Conservation (phyloP, 345 rosid genomes). For the Trapa incisa region DNA sequence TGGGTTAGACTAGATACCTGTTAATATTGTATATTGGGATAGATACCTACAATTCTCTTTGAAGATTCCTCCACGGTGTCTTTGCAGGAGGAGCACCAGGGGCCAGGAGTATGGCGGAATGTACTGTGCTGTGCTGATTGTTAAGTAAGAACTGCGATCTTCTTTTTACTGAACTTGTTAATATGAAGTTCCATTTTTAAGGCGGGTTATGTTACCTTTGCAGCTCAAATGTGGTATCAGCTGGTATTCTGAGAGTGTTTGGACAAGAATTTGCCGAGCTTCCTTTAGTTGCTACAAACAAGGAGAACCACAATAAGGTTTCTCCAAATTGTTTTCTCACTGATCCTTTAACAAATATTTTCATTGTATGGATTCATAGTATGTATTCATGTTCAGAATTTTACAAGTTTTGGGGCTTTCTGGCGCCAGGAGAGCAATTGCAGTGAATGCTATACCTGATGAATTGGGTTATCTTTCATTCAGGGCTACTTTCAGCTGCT, state of each 20-base stretch:
- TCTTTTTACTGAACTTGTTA: not conserved
- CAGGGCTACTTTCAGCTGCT: conserved; percentile 36
- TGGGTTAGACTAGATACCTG: conserved; percentile 41
- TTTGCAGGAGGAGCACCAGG: conserved; percentile 22
- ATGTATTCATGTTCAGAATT: not conserved
- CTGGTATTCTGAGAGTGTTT: conserved; percentile 29
- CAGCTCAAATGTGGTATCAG: conserved; percentile 33
- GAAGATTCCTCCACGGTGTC: not conserved
- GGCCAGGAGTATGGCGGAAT: conserved; percentile 38
- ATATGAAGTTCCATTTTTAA: not conserved
- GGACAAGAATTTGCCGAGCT: conserved; percentile 41
- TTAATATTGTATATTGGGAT: not conserved
- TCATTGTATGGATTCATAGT: not conserved
- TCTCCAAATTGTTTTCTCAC: not conserved
- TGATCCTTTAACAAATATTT: not conserved
- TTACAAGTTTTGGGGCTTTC: not conserved
- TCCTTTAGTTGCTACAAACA: conserved; percentile 37
- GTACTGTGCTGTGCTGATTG: conserved; percentile 37
- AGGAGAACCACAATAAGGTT: conserved; percentile 28
- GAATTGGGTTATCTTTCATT: not conserved
- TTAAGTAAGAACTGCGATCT: conserved; percentile 20
- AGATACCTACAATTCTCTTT: not conserved
- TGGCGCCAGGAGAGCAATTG: not conserved
- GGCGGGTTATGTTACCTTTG: conserved; percentile 5
- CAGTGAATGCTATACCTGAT: not conserved